A percentile compares a stretch with the other conserved stretches of the same genome.
Evolutionary conservation across 2,329 filamentous ascomycete species (phyloP).

Genomic region (Colletotrichum acutatum): DNA sequence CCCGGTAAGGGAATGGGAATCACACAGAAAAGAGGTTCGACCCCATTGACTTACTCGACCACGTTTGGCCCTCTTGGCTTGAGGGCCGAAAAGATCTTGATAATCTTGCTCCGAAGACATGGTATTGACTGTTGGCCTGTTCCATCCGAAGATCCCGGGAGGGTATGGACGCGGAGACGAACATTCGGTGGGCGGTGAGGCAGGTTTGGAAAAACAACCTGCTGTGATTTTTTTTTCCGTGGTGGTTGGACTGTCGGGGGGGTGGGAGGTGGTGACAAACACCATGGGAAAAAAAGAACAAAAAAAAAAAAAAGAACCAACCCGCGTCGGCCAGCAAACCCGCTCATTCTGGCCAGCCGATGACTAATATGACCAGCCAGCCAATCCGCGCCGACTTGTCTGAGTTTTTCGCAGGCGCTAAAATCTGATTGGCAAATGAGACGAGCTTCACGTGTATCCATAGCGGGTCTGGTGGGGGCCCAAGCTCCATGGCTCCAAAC

Average conservation of each 20-base stretch:
- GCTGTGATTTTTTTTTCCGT: constrained; percentile 15
- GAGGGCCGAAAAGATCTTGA: constrained; percentile 33
- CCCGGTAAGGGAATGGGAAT: background rate
- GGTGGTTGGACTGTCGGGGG: constrained; percentile 20
- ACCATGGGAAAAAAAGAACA: background rate
- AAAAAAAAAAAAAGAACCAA: background rate
- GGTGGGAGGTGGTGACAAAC: constrained; percentile 23
- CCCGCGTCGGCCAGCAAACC: background rate
- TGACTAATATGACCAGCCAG: constrained; percentile 27
- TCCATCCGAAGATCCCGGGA: constrained; percentile 28
- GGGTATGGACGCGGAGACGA: constrained; percentile 1
- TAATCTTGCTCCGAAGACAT: constrained; percentile 35
- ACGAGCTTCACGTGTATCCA: background rate
- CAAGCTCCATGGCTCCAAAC: background rate
- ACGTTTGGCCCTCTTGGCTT: constrained; percentile 35
- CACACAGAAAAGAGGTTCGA: background rate
- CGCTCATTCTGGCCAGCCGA: background rate
- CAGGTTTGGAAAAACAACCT: constrained; percentile 19
- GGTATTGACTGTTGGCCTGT: constrained; percentile 1
- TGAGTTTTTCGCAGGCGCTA: constrained; percentile 28
- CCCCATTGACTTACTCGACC: constrained; percentile 32
- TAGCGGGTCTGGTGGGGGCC: background rate
- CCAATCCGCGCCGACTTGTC: constrained; percentile 21
- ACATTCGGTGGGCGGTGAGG: constrained; percentile 30
- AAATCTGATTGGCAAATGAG: constrained; percentile 2